Percentiles rank a stretch among this genome's conserved stretches.
phyloP scores from a whole-genome alignment of 257 asterid species.

The Jaltomata sinuosa region DNA sequence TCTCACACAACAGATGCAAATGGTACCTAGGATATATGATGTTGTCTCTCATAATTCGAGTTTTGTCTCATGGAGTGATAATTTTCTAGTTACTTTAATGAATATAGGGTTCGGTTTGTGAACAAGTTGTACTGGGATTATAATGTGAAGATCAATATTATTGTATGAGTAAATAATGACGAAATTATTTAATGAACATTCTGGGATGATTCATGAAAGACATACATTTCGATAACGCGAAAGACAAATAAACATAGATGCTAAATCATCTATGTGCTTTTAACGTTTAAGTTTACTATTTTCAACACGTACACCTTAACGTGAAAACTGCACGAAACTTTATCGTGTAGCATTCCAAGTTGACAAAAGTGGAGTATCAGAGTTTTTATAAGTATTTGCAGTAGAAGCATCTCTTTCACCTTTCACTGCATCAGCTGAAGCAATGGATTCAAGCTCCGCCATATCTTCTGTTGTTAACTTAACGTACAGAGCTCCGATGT shows the following conservation, averaged over 20 bases:
- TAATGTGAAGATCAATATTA: neutral
- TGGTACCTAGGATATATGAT: neutral
- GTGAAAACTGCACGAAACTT: neutral
- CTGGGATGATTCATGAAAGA: neutral
- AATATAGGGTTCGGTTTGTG: neutral
- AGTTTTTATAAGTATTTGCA: neutral
- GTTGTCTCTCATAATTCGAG: neutral
- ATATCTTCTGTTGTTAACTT: slow-evolving; percentile 23
- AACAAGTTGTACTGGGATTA: neutral
- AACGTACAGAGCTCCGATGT: slow-evolving; percentile 22
- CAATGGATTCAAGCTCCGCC: slow-evolving; percentile 29
- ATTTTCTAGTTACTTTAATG: neutral
- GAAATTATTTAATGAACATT: neutral
- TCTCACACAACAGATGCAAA: neutral
- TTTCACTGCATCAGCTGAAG: slow-evolving; percentile 21
- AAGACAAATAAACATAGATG: neutral
- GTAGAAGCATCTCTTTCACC: slow-evolving; percentile 28
- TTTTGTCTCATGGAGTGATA: neutral
- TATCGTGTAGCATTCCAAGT: slow-evolving; percentile 8
- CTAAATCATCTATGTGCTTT: neutral
- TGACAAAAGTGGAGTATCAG: slow-evolving; percentile 22
- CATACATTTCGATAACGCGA: too few species aligned
- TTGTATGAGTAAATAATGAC: neutral
- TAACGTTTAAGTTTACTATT: neutral
- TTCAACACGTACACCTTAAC: neutral